Conservation (phyloP, 306 rosid species). For the Phaseolus lunatus region DNA sequence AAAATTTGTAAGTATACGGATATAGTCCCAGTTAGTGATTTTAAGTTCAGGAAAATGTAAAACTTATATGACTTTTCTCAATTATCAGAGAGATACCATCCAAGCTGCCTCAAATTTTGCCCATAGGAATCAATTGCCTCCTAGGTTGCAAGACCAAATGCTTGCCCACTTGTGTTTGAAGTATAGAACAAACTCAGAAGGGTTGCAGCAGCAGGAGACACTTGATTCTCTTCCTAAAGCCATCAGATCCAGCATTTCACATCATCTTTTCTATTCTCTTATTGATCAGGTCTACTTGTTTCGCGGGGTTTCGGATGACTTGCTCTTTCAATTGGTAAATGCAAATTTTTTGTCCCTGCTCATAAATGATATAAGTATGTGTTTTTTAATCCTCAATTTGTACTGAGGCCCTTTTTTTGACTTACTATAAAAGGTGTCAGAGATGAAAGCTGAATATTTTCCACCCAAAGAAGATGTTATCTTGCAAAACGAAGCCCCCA, state of each 20-base stretch:
- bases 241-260: slow-evolving; percentile 89
- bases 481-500: slow-evolving; percentile 96
- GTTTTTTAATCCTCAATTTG: slow-evolving; percentile 20
- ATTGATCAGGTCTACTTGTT: slow-evolving; percentile 86
- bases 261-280: slow-evolving; percentile 78
- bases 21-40: neutral
- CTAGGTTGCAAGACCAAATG: slow-evolving; percentile 91
- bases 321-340: slow-evolving; percentile 92
- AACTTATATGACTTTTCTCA: slow-evolving; percentile 1
- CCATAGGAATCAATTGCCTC: slow-evolving; percentile 82
- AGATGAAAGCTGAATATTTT: slow-evolving; percentile 98
- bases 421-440: slow-evolving; percentile 69
- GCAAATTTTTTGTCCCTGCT: slow-evolving; percentile 19
- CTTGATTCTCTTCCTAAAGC: slow-evolving; percentile 96
- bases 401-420: slow-evolving; percentile 22
- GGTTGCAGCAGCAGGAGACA: slow-evolving; percentile 94
- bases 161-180: slow-evolving; percentile 92
- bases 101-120: slow-evolving; percentile 98
- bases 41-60: neutral
- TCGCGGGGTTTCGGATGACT: slow-evolving; percentile 82
- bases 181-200: slow-evolving; percentile 92
- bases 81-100: slow-evolving; percentile 83
- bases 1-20: slow-evolving; percentile 68
- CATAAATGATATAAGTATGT: slow-evolving; percentile 6
- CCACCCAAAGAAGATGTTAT: slow-evolving; percentile 97